Evolutionary conservation across 2,329 filamentous ascomycete species (phyloP).

Genomic region (Cercospora citrullina): DNA sequence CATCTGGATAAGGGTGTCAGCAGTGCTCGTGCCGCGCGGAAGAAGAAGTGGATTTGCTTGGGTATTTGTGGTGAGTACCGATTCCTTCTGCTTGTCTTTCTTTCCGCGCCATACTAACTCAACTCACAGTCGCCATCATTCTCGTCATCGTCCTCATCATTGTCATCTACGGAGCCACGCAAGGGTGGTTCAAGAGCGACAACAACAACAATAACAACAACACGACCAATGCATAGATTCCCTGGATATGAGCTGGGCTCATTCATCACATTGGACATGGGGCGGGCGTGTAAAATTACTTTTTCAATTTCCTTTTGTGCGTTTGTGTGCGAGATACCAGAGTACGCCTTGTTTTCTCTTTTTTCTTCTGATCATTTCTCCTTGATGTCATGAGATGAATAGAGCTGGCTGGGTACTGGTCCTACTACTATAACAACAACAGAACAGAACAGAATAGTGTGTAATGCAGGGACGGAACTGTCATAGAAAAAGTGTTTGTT

Average conservation of each 20-base stretch:
- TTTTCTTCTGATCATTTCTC: neutral
- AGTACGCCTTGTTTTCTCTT: neutral
- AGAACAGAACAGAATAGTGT: neutral
- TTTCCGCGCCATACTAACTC: too few relatives aligned
- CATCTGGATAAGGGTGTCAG: conserved; percentile 79
- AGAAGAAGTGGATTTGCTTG: conserved; percentile 97
- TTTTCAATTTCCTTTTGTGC: neutral
- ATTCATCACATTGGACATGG: neutral
- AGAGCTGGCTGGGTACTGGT: neutral
- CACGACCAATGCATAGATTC: conserved; percentile 1
- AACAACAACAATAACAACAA: conserved; percentile 21
- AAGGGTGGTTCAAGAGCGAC: conserved; percentile 30
- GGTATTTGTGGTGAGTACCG: conserved; percentile 63
- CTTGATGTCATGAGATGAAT: neutral
- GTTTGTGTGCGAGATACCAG: conserved; percentile 2
- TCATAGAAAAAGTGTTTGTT: neutral
- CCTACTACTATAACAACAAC: neutral
- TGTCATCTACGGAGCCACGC: conserved; percentile 36
- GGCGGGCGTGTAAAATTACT: neutral
- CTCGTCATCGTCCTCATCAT: conserved; percentile 44
- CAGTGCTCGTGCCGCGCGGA: conserved; percentile 75
- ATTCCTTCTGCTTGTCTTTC: too few relatives aligned
- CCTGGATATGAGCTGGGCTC: conserved; percentile 11
- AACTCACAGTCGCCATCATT: conserved; percentile 34
- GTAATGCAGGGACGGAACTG: neutral